Base-by-base conservation (phyloP, 345 rosid genomes). In the Hibiscus trionum region DNA sequence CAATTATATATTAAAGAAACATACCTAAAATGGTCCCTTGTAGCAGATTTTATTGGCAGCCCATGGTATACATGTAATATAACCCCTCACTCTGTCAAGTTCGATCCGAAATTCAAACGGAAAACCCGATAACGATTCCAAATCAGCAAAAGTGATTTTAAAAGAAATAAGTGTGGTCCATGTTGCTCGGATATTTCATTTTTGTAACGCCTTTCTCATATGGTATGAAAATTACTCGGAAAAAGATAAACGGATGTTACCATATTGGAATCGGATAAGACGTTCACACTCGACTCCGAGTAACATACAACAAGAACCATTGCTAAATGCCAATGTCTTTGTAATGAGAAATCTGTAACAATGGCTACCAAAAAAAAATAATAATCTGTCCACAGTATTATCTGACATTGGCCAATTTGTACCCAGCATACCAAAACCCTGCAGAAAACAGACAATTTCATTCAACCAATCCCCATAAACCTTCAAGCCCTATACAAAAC, bases 371-470 rank as follows among this genome's bases (percentile, higher is more conserved):
- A 47, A 35, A 7, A 21, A 11, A 17, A 35, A 46, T 5, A 17
- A 9, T 0, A 21, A n/a, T 21, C 50, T 59, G 17, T 21, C 53
- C 53, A 5, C 14, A 12, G 69, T 5, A 17, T 52, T 69, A 46
- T 50, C 77, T 70, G 61, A 72, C 66, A 73, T 70, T 61, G 72
- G 74, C 77, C 77, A 67, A 7, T 5, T 42, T 47, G 29, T 66
- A 11, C 46, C 60, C 59, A 65, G 73, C 74, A 61, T 49, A 56
- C 27, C 29, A 66, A 70, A 31, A 39, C 33, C 63, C 73, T 64
- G 65, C 76, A 69, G 46, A 21, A 77, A 82, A n/a, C 69, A 61
- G 81, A 77, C 78, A 82, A 73, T 15, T 29, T 50, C 21, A 33
- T 16, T 26, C 80, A n/a, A 73, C 67, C 71, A 59, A 64, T 64